Base-by-base conservation (phyloP, 257 asterid genomes). In the Hygrophila difformis region DNA sequence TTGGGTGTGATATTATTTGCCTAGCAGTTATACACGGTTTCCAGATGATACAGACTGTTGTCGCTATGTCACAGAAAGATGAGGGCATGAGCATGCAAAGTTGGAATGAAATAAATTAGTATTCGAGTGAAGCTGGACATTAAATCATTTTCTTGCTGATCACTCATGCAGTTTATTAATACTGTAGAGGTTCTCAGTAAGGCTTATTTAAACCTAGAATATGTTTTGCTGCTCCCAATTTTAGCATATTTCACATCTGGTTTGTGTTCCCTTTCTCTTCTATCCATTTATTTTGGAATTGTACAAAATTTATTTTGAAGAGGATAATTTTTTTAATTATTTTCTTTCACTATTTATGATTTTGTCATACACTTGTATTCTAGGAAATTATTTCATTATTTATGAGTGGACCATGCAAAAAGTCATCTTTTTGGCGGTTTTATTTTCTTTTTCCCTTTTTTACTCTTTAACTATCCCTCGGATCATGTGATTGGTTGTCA, bases 141-240 rank as follows among this genome's bases (percentile, higher is more conserved):
- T 48, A 4, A 18, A 13, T 9, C 23, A 9, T 53, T 39, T 24
- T 40, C 5, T 13, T 5, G n/a, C n/a, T n/a, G n/a, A n/a, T n/a
- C n/a, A n/a, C 8, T 40, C 46, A 13, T 40, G 34, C 40, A 15
- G 33, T 53, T 53, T 38, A 13, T 46, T 47, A 51, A 57, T 22
- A 31, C 16, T 8, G 42, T 16, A 11, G n/a, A n/a, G n/a, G n/a
- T n/a, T n/a, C n/a, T n/a, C n/a, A n/a, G n/a, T n/a, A n/a, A n/a
- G n/a, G n/a, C 31, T 13, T 18, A 6, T 17, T 19, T 10, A 33
- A 5, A 10, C 12, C 12, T 33, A 35, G 10, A 3, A 7, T 41
- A 6, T 6, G 9, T 21, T 47, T n/a, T 48, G 23, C 39, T 17
- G 19, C 14, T 12, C 26, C 49, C 10, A 23, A 17, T 14, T 28